Evolutionary conservation across 768 basidiomycete genomes (phyloP), one percentile per base, ranked within the genome.

Genomic region (Russula sp.): DNA sequence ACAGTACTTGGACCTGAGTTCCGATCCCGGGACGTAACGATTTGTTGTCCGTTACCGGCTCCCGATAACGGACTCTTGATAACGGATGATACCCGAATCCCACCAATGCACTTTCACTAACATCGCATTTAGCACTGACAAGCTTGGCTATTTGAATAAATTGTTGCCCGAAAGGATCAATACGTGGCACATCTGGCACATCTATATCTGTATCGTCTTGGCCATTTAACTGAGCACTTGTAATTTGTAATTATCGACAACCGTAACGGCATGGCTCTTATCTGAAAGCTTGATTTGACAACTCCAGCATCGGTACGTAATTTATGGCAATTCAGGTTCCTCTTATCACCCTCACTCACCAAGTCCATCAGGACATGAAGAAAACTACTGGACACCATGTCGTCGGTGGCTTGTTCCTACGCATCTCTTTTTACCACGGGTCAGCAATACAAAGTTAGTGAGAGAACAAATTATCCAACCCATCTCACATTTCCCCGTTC

Each of bases 161-260:
- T 22, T 50, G 8, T n/a, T 34, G 46, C 20, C 22, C 8, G 14
- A 46, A 18, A 18, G 32, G 26, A 48, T 6, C 4, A 7, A 34
- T 54, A 59, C 42, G 57, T 59, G 63, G 63, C 44, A 42, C 24
- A 34, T 52, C 57, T n/a, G n/a, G n/a, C 28, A 46, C 24, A 34
- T 52, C 57, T 13, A 26, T 50, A 42, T 18, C 4, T 18, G 16
- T 46, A 24, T 22, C 42, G 22, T 53, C 60, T 57, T 44, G 28
- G 32, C 5, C 34, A 38, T 38, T 38, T 38, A 38, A 16, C 38
- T 38, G 38, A 14, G 42, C 40, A 1, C 16, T n/a, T 44, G 44
- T 46, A n/a, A 46, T 48, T 48, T 48, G 46, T 6, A 48, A 48
- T 48, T 22, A 22, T 2, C 6, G 7, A 22, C n/a, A n/a, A 57